Conservation (phyloP, 2,329 filamentous ascomycete species). For the Botrytis porri region DNA sequence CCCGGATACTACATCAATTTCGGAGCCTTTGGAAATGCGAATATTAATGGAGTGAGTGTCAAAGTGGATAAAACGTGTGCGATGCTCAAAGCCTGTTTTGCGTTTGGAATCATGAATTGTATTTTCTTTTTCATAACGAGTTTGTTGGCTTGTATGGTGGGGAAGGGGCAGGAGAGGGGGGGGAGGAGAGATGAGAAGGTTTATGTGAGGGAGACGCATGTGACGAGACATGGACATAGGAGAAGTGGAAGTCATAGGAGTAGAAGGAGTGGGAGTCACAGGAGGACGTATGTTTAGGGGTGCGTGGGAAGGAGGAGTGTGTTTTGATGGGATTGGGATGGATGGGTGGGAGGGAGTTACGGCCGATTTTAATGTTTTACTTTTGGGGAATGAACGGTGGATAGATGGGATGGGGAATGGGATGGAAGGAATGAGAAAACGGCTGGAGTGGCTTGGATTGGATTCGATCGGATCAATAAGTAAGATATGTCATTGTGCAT, state of each 20-base stretch:
- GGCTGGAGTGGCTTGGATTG: no score
- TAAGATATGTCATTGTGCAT: not conserved
- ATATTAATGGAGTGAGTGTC: conserved; percentile 50
- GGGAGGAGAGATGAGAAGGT: conserved; percentile 23
- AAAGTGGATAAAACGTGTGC: conserved; percentile 73
- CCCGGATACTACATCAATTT: conserved; percentile 56
- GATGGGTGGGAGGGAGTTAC: not conserved
- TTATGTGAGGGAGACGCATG: conserved; percentile 35
- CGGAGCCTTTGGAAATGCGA: conserved; percentile 58
- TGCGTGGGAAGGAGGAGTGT: no score
- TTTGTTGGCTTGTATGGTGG: conserved; percentile 57
- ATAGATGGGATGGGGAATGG: not conserved
- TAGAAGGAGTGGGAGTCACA: conserved; percentile 30
- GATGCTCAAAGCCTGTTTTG: conserved; percentile 89
- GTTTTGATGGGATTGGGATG: not conserved
- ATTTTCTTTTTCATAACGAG: conserved; percentile 78
- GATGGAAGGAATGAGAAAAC: not conserved
- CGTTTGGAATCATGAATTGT: conserved; percentile 83
- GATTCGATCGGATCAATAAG: not conserved
- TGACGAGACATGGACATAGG: conserved; percentile 33
- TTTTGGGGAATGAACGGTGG: not conserved
- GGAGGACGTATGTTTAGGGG: conserved; percentile 37
- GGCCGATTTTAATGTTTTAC: not conserved
- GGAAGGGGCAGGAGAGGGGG: conserved; percentile 16
- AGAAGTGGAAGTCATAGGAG: conserved; percentile 36